A percentile compares a stretch with the other conserved stretches of the same genome.
Evolutionary conservation across 176 grass and related monocot species (phyloP).

Genomic region (Pontederia paniculata): DNA sequence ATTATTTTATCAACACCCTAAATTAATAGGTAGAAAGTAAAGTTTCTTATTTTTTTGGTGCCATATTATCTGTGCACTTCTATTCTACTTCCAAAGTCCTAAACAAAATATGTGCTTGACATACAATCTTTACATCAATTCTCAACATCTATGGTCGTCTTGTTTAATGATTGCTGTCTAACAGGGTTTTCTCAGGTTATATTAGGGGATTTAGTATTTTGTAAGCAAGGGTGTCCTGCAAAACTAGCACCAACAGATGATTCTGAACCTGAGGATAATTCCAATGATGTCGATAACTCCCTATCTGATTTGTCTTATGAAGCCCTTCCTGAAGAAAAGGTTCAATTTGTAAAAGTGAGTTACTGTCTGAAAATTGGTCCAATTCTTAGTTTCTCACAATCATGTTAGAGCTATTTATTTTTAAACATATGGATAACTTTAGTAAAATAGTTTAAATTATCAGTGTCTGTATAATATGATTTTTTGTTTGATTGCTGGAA

Average conservation of each 20-base stretch:
- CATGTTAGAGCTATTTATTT: not conserved
- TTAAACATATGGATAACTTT: too few species aligned
- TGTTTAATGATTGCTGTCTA: slow-evolving; percentile 19
- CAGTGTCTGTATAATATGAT: too few species aligned
- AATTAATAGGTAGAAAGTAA: too few species aligned
- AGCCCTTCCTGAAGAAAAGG: slow-evolving; percentile 60
- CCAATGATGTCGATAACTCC: slow-evolving; percentile 29
- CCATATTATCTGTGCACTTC: too few species aligned
- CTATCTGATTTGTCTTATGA: slow-evolving; percentile 45
- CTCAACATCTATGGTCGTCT: not conserved
- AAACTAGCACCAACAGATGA: slow-evolving; percentile 29
- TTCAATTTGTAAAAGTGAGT: slow-evolving; percentile 66
- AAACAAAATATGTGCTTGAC: too few species aligned
- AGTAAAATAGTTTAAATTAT: too few species aligned
- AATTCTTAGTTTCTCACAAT: not conserved
- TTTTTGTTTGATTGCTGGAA: too few species aligned
- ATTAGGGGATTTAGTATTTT: slow-evolving; percentile 78
- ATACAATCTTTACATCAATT: too few species aligned
- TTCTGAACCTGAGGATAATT: slow-evolving; percentile 37
- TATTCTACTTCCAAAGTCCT: too few species aligned
- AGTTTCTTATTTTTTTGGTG: too few species aligned
- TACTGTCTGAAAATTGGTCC: not conserved
- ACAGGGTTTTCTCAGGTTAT: slow-evolving; percentile 80
- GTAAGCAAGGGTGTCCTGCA: slow-evolving; percentile 45
- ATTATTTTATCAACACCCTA: too few species aligned